These are phyloP conservation scores for Lepidium sativum DNA, from an alignment of 345 rosid genomes.

Conservation along the genomic window DNA sequence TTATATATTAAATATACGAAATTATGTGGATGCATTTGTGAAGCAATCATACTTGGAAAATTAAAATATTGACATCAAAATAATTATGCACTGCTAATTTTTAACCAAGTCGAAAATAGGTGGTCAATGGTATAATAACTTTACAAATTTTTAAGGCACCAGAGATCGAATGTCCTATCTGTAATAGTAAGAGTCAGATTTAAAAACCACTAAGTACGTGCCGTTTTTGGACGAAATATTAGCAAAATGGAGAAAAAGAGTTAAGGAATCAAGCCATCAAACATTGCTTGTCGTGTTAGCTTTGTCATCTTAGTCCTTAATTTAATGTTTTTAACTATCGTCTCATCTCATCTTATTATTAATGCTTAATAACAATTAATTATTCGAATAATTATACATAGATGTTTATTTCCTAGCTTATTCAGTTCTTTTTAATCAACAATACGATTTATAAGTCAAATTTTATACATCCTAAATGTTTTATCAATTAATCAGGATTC, in stretches of 20 bases:
- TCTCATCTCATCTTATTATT: neutral
- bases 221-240: neutral
- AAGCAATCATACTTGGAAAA: slow-evolving; percentile 9
- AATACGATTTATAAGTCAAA: too few relatives aligned
- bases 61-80: neutral
- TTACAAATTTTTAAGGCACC: too few relatives aligned
- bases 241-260: neutral
- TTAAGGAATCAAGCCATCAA: slow-evolving; percentile 10
- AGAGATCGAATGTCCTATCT: too few relatives aligned
- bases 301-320: slow-evolving; percentile 8
- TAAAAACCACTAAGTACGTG: too few relatives aligned
- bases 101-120: too few relatives aligned
- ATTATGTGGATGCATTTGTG: neutral
- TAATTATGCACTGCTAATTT: slow-evolving; percentile 6
- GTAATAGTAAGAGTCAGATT: too few relatives aligned
- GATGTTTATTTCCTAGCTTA: neutral
- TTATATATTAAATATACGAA: neutral
- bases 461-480: too few relatives aligned
- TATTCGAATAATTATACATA: neutral
- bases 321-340: neutral
- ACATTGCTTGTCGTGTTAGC: slow-evolving; percentile 34
- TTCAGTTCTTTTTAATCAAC: neutral
- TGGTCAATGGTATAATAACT: too few relatives aligned
- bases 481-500: too few relatives aligned
- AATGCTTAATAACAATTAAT: neutral